Percentiles rank a stretch among this genome's conserved stretches.
phyloP scores from a whole-genome alignment of 768 basidiomycete species.

The Suillus variegatus region DNA sequence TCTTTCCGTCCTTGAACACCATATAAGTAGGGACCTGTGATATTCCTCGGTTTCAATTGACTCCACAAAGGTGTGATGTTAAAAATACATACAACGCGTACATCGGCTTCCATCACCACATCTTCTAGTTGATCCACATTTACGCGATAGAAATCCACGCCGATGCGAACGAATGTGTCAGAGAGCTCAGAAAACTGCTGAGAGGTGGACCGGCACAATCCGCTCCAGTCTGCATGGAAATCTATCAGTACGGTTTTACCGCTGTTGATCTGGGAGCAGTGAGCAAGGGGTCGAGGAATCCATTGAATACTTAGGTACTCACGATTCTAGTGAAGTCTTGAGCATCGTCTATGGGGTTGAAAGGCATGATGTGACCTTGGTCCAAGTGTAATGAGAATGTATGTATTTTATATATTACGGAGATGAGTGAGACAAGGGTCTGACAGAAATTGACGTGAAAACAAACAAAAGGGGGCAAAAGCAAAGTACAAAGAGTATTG shows the following conservation, averaged over 20 bases:
- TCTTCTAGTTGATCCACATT: conserved; percentile 63
- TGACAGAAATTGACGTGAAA: conserved; percentile 5
- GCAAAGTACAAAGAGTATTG: background rate
- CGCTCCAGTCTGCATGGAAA: conserved; percentile 21
- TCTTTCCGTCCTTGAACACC: conserved; percentile 33
- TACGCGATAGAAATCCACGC: conserved; percentile 68
- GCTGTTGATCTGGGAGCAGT: conserved; percentile 24
- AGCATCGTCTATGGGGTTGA: conserved; percentile 18
- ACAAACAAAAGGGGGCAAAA: background rate
- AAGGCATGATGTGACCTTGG: conserved; percentile 15
- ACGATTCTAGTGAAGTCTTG: conserved; percentile 23
- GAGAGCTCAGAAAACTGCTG: conserved; percentile 23
- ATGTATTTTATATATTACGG: background rate
- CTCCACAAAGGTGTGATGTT: background rate
- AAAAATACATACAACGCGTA: conserved; percentile 54
- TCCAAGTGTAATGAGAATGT: background rate
- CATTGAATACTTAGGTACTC: background rate
- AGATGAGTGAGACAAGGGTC: background rate
- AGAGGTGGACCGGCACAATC: conserved; percentile 10
- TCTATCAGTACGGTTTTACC: conserved; percentile 26
- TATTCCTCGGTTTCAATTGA: background rate
- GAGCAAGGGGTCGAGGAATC: background rate
- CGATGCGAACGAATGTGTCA: conserved; percentile 27
- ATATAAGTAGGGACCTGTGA: conserved; percentile 28
- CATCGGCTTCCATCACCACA: conserved; percentile 57